Percentiles rank a stretch among this genome's conserved stretches.
Evolutionary conservation across 2,329 filamentous ascomycete genomes (phyloP).

Genomic region (Colletotrichum spaethianum): DNA sequence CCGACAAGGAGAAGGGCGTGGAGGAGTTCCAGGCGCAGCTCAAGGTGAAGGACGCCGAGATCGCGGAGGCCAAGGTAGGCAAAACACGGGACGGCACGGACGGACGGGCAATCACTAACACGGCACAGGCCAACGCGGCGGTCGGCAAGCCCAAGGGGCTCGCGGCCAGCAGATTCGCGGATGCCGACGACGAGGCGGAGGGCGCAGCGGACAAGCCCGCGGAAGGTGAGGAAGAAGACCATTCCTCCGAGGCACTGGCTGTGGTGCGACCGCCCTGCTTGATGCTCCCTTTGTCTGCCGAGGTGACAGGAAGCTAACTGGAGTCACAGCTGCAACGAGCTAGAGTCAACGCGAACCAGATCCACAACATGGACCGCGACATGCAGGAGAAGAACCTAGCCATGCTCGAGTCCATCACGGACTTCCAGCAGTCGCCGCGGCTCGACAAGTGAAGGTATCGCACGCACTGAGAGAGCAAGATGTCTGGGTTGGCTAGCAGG

Average conservation of each 20-base stretch:
- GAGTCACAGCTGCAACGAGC: constrained; percentile 44
- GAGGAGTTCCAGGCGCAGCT: constrained; percentile 68
- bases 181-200: constrained; percentile 52
- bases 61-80: constrained; percentile 73
- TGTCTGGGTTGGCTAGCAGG: constrained; percentile 29
- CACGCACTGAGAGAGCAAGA: constrained; percentile 5
- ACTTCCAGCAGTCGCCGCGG: constrained; percentile 39
- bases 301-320: constrained; percentile 43
- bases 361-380: constrained; percentile 69
- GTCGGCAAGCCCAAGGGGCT: constrained; percentile 64
- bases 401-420: constrained; percentile 45
- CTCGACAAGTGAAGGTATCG: constrained; percentile 24
- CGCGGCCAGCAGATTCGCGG: constrained; percentile 68
- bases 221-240: constrained; percentile 75
- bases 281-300: constrained; percentile 52
- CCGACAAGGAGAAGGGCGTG: constrained; percentile 63
- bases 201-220: constrained; percentile 53
- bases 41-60: constrained; percentile 75
- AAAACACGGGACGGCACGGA: constrained; percentile 38
- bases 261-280: constrained; percentile 73
- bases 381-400: constrained; percentile 68
- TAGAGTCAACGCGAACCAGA: constrained; percentile 61
- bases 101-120: constrained; percentile 26
- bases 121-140: constrained; percentile 60
- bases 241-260: constrained; percentile 76